phyloP scores from a whole-genome alignment of 345 rosid species.

The Excoecaria cochinchinensis region DNA sequence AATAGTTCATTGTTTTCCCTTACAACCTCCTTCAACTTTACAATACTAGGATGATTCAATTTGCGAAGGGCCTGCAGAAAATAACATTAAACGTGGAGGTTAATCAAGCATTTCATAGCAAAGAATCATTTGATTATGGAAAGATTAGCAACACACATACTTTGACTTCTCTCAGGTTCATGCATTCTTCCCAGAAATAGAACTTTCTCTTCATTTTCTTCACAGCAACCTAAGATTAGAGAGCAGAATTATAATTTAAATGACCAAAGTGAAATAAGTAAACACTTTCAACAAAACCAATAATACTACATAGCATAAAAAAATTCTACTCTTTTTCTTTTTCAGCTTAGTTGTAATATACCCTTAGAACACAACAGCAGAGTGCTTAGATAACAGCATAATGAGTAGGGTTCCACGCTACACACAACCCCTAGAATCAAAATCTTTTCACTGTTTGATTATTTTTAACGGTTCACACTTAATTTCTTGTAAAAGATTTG shows the following conservation, averaged over 20 bases:
- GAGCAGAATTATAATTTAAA: constrained; percentile 1
- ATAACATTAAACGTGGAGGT: neutral
- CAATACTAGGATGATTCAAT: constrained; percentile 76
- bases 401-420: neutral
- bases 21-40: constrained; percentile 91
- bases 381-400: neutral
- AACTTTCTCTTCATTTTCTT: constrained; percentile 95
- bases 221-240: constrained; percentile 72
- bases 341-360: neutral
- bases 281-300: neutral
- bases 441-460: neutral
- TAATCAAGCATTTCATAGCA: neutral
- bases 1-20: constrained; percentile 83
- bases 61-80: constrained; percentile 80
- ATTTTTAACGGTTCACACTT: neutral
- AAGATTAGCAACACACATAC: constrained; percentile 32
- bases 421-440: neutral
- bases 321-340: neutral
- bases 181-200: constrained; percentile 89
- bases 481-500: neutral
- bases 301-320: neutral
- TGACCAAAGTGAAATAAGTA: neutral
- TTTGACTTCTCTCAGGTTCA: constrained; percentile 90
- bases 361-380: neutral
- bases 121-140: neutral